phyloP scores from a whole-genome alignment of 1,284 basidiomycete genomes.

The Rugosomyces carneus region DNA sequence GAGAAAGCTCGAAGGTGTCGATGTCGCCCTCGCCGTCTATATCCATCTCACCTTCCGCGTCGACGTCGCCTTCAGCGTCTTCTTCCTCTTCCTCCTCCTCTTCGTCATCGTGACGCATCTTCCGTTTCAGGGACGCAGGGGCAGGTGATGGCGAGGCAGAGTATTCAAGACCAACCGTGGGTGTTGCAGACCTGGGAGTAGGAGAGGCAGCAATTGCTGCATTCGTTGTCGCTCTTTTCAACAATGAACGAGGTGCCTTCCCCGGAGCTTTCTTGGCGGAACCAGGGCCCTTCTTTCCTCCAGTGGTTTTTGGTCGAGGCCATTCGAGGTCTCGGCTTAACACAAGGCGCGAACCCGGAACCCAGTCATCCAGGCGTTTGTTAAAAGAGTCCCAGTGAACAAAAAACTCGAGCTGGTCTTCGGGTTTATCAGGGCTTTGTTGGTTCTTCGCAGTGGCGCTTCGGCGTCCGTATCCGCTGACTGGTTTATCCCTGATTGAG shows the following conservation, averaged over 20 bases:
- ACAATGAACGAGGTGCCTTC: slow-evolving; percentile 51
- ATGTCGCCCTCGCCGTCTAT: slow-evolving; percentile 49
- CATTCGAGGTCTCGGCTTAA: slow-evolving; percentile 87
- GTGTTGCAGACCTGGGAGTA: slow-evolving; percentile 43
- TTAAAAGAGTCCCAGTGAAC: slow-evolving; percentile 98
- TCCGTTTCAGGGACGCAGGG: slow-evolving; percentile 60
- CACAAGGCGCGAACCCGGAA: slow-evolving; percentile 84
- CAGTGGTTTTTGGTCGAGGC: slow-evolving; percentile 81
- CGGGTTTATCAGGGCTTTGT: slow-evolving; percentile 42
- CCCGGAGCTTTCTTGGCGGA: slow-evolving; percentile 50
- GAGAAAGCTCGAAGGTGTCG: slow-evolving; percentile 51
- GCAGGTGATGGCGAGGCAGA: slow-evolving; percentile 49
- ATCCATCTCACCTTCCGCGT: slow-evolving; percentile 35
- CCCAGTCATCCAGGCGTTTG: slow-evolving; percentile 98
- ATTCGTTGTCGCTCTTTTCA: slow-evolving; percentile 76
- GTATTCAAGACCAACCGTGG: slow-evolving; percentile 35
- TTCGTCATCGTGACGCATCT: slow-evolving; percentile 50
- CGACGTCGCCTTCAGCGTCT: slow-evolving; percentile 52
- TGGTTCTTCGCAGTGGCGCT: slow-evolving; percentile 38
- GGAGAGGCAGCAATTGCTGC: slow-evolving; percentile 53
- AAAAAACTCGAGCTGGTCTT: slow-evolving; percentile 89
- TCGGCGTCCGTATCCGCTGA: slow-evolving; percentile 54
- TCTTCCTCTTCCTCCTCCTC: slow-evolving; percentile 56
- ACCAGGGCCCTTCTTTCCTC: slow-evolving; percentile 49
- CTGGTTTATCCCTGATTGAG: slow-evolving; percentile 82